A percentile compares a stretch with the other conserved stretches of the same genome.
These are phyloP conservation scores for Colletotrichum liriopes DNA, from an alignment of 2,329 filamentous ascomycete species.

Conservation along the genomic window DNA sequence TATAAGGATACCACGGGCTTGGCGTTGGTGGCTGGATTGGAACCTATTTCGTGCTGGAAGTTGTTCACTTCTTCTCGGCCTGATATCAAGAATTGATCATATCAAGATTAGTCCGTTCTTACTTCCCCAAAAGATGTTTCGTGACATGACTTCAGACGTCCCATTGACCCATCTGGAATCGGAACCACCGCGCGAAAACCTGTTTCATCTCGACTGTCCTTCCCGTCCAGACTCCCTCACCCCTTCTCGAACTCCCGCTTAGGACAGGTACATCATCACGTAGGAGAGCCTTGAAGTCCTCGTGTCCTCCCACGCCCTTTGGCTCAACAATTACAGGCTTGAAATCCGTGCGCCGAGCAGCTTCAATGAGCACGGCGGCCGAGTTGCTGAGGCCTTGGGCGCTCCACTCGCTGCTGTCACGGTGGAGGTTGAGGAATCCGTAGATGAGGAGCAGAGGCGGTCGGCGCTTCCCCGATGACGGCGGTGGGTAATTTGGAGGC, in stretches of 20 bases:
- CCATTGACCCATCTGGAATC: constrained; percentile 61
- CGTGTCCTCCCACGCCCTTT: constrained; percentile 47
- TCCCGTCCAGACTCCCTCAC: constrained; percentile 70
- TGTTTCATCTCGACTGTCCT: constrained; percentile 70
- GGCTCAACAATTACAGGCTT: constrained; percentile 66
- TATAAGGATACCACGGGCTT: constrained; percentile 55
- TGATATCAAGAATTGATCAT: background rate
- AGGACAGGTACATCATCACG: constrained; percentile 73
- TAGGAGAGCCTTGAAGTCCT: constrained; percentile 57
- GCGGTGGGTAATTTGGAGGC: constrained; percentile 52
- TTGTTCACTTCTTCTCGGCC: background rate
- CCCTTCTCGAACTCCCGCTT: constrained; percentile 67
- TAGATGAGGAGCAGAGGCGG: constrained; percentile 72
- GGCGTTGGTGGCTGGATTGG: constrained; percentile 55
- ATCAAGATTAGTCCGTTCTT: background rate
- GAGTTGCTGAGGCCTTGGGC: constrained; percentile 79
- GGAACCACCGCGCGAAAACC: constrained; percentile 78
- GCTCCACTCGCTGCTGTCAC: constrained; percentile 80
- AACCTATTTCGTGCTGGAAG: background rate
- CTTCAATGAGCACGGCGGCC: constrained; percentile 75
- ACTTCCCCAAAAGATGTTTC: background rate
- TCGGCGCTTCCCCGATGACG: constrained; percentile 9
- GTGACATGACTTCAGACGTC: constrained; percentile 40
- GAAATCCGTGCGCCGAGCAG: constrained; percentile 64
- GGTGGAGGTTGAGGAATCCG: constrained; percentile 76